Evolutionary conservation across 148 eudicot genomes (phyloP), one percentile per base, ranked within the genome.

Genomic region (Fagopyrum tataricum): DNA sequence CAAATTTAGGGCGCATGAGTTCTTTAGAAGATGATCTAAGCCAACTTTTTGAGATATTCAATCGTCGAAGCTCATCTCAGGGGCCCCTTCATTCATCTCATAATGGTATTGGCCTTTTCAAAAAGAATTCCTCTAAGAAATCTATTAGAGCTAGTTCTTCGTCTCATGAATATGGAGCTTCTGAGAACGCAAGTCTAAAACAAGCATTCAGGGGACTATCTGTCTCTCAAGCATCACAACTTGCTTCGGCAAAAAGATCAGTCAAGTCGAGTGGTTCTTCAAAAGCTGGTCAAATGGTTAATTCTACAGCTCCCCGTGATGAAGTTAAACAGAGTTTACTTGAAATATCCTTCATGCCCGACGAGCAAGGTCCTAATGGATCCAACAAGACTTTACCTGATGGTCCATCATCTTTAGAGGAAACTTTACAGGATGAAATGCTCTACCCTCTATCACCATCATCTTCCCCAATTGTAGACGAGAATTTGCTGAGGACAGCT

Each of bases 151-250:
- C 75, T 69, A 76, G 81, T 76, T 80, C 85, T 14, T 69, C 79
- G 66, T 84, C 98, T 71, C 90, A 91, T 12, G 87, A 87, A 44
- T 77, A 83, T 47, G 93, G 93, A 62, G 86, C 85, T 77, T 83
- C 97, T 5, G 97, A 90, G 78, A 85, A 90, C 31, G 85, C 85
- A 73, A 91, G 93, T 48, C 73, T 95, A 26, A 95, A 95, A 77
- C 91, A 95, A 81, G 98, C 98, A 52, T 79, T 95, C 44, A 82
- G 98, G 76, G 97, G 98, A 18, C 79, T 91, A 43, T 91, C 93
- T 83, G 89, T 95, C 77, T 91, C 98, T 75, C 97, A 95, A 78
- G 96, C 97, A 68, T 93, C 98, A 37, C 96, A 95, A 83, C 83
- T 85, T 89, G 97, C 98, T 26, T 89, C 97, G 52, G 75, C 87